Base-by-base conservation (phyloP, 2,329 filamentous ascomycete genomes). In the Colletotrichum musae region DNA sequence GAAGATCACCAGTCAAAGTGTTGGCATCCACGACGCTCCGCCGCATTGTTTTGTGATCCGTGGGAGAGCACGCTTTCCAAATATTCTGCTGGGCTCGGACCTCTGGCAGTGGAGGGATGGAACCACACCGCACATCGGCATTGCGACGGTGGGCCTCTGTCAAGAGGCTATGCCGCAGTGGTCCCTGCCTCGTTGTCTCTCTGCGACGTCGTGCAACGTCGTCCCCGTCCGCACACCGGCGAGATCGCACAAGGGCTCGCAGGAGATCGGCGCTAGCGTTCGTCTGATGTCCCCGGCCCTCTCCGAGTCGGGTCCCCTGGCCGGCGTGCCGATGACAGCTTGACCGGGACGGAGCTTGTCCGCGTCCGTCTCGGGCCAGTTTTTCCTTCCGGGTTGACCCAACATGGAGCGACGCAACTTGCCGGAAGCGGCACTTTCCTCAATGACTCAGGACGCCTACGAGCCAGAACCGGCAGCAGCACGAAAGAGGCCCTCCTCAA, bases 201-300 rank as follows among this genome's bases (percentile, higher is more conserved):
- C 68, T 63, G 68, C 64, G 64, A 70, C 68, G 53, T 70, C 56
- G 62, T 47, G 50, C 57, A 62, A 15, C 59, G 15, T 54, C 36
- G 24, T 39, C 50, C 56, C 50, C 13, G 50, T 66, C 32, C 32
- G 32, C 10, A 9, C 32, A 36, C 32, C 32, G 32, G 43, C 48
- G 21, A 59, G 65, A 71, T 66, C 66, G 58, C 64, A n/a, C 52
- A 12, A 58, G 32, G 52, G 52, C 39, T 64, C 53, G 52, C 41
- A 36, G 57, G 41, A 54, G 65, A 70, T 71, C 66, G 66, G 36
- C 66, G 45, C 66, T 53, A 61, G 52, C 57, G 66, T 70, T 71
- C 65, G 60, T 70, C 65, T 71, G 66, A 53, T 66, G 50, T 61
- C 21, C 32, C 58, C 58, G 54, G 64, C 48, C 64, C 47, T 68